Conservation (phyloP, 139 green algal species). For the Protoeuglena noctilucae region DNA sequence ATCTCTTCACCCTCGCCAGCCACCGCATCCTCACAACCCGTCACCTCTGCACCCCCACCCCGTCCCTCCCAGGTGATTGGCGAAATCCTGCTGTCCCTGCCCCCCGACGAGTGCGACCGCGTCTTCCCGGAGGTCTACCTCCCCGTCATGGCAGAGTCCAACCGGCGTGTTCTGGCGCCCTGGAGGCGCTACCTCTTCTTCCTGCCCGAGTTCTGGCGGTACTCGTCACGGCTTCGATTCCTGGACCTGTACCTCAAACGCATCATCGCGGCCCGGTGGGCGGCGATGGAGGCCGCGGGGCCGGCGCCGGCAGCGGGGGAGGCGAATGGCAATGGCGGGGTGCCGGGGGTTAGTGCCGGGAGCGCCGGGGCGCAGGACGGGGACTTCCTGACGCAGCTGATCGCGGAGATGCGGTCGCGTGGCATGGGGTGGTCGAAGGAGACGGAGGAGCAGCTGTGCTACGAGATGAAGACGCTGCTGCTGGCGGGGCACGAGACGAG, state of each 20-base stretch:
- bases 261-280: constrained; percentile 19
- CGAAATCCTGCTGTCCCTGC: constrained; percentile 67
- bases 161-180: constrained; percentile 58
- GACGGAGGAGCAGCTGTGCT: constrained; percentile 72
- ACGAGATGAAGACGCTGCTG: constrained; percentile 92
- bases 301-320: neutral
- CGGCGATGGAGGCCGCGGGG: neutral
- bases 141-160: constrained; percentile 85
- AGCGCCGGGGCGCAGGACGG: too few relatives aligned
- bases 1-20: too few relatives aligned
- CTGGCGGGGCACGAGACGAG: constrained; percentile 87
- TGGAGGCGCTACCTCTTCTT: constrained; percentile 66
- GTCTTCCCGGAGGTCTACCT: constrained; percentile 86
- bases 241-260: constrained; percentile 68
- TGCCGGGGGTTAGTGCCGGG: too few relatives aligned
- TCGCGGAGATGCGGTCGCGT: neutral
- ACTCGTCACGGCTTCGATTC: constrained; percentile 26
- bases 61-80: constrained; percentile 56
- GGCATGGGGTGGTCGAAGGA: neutral
- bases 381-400: neutral
- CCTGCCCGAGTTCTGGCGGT: constrained; percentile 11
- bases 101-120: constrained; percentile 68
- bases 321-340: too few relatives aligned
- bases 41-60: too few relatives aligned
- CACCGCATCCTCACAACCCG: too few relatives aligned